Percentiles rank a stretch among this genome's conserved stretches.
These are phyloP conservation scores for Yarrowia yakushimensis DNA, from an alignment of 805 yeast genomes.

Conservation along the genomic window DNA sequence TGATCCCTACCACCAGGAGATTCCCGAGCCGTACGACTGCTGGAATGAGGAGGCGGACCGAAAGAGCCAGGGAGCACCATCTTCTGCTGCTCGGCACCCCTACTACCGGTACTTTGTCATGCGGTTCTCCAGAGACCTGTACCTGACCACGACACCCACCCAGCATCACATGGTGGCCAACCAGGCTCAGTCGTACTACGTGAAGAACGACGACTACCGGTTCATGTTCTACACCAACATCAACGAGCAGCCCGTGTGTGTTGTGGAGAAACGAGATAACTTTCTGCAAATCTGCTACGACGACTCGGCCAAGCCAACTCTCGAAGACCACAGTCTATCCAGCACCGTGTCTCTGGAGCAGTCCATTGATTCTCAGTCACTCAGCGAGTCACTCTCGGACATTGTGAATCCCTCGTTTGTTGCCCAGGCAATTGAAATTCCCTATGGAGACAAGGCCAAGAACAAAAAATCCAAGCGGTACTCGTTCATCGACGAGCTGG, in stretches of 20 bases:
- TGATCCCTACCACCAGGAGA: constrained; percentile 16
- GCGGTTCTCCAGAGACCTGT: constrained; percentile 19
- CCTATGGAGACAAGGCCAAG: constrained; percentile 17
- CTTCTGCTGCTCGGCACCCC: background rate
- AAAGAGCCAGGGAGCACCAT: background rate
- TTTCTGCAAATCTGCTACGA: constrained; percentile 15
- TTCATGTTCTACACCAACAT: constrained; percentile 24
- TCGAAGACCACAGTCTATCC: background rate
- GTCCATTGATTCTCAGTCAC: constrained; percentile 15
- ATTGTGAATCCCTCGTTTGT: constrained; percentile 20
- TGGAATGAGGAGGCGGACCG: constrained; percentile 13
- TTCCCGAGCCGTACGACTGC: constrained; percentile 18
- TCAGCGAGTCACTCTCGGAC: constrained; percentile 8
- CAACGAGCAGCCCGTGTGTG: constrained; percentile 11
- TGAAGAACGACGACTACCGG: constrained; percentile 3
- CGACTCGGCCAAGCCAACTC: background rate
- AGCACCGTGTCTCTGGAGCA: constrained; percentile 6
- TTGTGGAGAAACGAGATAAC: constrained; percentile 18
- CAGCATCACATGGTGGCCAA: constrained; percentile 19
- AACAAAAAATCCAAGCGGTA: constrained; percentile 6
- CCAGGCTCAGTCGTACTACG: constrained; percentile 19
- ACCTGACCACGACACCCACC: constrained; percentile 21
- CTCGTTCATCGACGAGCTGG: constrained; percentile 21
- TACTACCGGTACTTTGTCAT: constrained; percentile 20
- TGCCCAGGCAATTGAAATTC: constrained; percentile 21